A percentile compares a stretch with the other conserved stretches of the same genome.
phyloP scores from a whole-genome alignment of 106 monocot genomes.

The Chionographis japonica region DNA sequence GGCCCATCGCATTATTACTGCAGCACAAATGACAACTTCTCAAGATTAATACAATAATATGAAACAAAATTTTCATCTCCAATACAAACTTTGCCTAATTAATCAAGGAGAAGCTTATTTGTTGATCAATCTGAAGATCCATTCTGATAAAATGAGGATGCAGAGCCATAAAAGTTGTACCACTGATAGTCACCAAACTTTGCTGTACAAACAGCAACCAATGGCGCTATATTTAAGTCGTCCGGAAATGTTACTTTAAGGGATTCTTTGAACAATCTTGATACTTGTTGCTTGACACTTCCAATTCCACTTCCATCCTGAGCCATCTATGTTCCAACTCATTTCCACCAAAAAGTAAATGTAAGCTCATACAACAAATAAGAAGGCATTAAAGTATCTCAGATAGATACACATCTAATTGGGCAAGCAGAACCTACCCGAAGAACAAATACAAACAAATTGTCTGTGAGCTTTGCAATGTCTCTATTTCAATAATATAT shows the following conservation, averaged over 20 bases:
- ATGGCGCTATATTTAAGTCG: constrained; percentile 44
- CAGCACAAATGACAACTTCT: constrained; percentile 10
- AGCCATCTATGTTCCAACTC: constrained; percentile 4
- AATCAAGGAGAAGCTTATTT: background rate
- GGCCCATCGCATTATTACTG: constrained; percentile 95
- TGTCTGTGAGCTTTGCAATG: no score
- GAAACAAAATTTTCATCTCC: no score
- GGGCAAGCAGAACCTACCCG: no score
- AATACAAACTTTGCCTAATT: background rate
- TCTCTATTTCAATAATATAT: no score
- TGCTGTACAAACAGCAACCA: constrained; percentile 49
- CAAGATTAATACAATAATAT: background rate
- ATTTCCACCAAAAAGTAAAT: background rate
- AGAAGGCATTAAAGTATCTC: background rate
- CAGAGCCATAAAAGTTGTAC: constrained; percentile 24
- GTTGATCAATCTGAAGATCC: background rate
- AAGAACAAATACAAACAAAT: no score
- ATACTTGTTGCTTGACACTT: constrained; percentile 66
- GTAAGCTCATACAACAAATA: background rate
- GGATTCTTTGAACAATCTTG: constrained; percentile 45
- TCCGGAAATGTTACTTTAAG: constrained; percentile 47
- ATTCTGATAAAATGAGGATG: background rate
- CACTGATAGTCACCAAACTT: constrained; percentile 94
- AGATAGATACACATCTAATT: no score
- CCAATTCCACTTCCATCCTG: constrained; percentile 25